Percentiles rank a stretch among this genome's conserved stretches.
Conservation (phyloP, 768 basidiomycete species). For the Sporobolomyces phaffii region DNA sequence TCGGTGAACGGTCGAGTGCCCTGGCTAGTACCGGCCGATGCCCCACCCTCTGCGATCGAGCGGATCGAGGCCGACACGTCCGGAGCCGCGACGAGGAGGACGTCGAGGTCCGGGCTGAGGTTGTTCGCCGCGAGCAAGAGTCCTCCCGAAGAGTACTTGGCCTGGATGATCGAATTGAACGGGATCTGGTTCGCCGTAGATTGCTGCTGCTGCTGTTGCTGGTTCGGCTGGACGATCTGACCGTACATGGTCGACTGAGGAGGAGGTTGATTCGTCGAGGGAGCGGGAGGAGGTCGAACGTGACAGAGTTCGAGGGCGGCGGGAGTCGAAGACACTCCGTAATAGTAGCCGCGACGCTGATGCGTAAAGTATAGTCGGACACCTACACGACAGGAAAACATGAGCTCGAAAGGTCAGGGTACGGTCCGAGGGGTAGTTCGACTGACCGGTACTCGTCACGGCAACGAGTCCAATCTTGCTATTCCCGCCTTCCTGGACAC, state of each 20-base stretch:
- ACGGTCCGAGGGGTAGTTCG: background rate
- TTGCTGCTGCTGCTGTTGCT: background rate
- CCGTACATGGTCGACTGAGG: constrained; percentile 43
- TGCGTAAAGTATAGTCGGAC: constrained; percentile 72
- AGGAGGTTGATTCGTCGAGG: constrained; percentile 60
- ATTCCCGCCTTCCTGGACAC: constrained; percentile 60
- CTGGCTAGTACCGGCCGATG: background rate
- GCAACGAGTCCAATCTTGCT: constrained; percentile 64
- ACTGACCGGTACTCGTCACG: constrained; percentile 59
- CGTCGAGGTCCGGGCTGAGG: constrained; percentile 40
- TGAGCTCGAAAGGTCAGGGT: background rate
- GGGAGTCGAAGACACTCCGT: constrained; percentile 26
- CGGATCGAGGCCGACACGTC: constrained; percentile 30
- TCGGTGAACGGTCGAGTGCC: constrained; percentile 54
- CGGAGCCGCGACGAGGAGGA: constrained; percentile 40
- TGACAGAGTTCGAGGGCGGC: constrained; percentile 63
- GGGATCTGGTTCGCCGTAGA: constrained; percentile 14
- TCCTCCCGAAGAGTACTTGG: constrained; percentile 32
- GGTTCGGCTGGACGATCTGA: constrained; percentile 50
- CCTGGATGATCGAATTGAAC: constrained; percentile 32
- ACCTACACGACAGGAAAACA: constrained; percentile 48
- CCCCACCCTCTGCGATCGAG: constrained; percentile 27
- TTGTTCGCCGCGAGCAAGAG: constrained; percentile 41
- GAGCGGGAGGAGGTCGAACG: constrained; percentile 66
- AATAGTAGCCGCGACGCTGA: constrained; percentile 41